phyloP scores from a whole-genome alignment of 495 filamentous ascomycete genomes.

The Neurospora sp. region DNA sequence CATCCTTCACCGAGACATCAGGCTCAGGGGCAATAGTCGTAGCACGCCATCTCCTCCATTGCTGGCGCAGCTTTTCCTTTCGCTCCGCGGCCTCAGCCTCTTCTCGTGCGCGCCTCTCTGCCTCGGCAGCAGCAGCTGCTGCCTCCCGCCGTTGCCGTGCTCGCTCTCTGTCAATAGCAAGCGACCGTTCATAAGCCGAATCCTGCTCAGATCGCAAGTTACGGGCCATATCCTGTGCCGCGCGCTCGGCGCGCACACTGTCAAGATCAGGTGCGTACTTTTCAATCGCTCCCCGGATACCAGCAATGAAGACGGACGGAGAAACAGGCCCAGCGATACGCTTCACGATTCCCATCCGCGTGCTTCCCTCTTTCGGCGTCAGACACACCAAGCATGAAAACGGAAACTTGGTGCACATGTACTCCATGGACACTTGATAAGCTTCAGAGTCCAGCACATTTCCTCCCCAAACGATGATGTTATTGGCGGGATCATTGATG shows the following conservation, averaged over 20 bases:
- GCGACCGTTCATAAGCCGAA: constrained; percentile 80
- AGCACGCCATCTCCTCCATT: constrained; percentile 78
- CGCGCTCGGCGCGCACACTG: constrained; percentile 55
- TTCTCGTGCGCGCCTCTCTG: constrained; percentile 41
- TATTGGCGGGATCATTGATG: constrained; percentile 58
- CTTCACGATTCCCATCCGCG: constrained; percentile 76
- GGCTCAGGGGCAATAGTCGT: constrained; percentile 60
- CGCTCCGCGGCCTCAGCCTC: constrained; percentile 53
- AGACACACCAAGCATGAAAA: constrained; percentile 77
- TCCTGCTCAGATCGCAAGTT: constrained; percentile 76
- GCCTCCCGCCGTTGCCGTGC: constrained; percentile 63
- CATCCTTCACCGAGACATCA: constrained; percentile 47
- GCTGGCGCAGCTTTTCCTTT: constrained; percentile 44
- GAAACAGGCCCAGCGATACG: constrained; percentile 61
- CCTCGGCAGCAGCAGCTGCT: constrained; percentile 55
- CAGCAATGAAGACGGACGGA: constrained; percentile 55
- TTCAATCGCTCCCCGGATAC: constrained; percentile 57
- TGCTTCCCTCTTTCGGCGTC: constrained; percentile 67
- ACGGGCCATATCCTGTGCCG: constrained; percentile 65
- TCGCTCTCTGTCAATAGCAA: constrained; percentile 79
- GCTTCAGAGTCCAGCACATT: constrained; percentile 86
- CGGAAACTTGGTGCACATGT: constrained; percentile 82
- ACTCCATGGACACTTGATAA: constrained; percentile 75
- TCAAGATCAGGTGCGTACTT: constrained; percentile 61
- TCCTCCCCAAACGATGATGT: constrained; percentile 82